Percentiles rank a stretch among this genome's conserved stretches.
phyloP scores from a whole-genome alignment of 176 grass and related monocot species.

The Zea luxurians region DNA sequence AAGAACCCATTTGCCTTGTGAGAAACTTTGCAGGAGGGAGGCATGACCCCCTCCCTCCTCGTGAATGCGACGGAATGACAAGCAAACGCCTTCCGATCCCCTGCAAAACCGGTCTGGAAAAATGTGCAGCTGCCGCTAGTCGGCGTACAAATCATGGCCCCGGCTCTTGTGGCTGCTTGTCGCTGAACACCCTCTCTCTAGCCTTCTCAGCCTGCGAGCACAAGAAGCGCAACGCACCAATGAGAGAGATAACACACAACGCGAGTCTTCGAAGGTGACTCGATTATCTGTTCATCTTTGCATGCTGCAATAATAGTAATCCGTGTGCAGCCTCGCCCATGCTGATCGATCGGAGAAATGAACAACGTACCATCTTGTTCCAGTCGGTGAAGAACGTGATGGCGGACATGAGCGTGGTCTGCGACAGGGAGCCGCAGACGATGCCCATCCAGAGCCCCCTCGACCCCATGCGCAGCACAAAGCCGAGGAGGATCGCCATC shows the following conservation, averaged over 20 bases:
- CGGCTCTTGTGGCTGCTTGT: conserved; percentile 32
- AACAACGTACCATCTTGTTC: conserved; percentile 68
- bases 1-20: background rate
- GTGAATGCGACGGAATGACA: background rate
- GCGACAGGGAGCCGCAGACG: conserved; percentile 65
- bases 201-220: conserved; percentile 52
- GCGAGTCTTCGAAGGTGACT: background rate
- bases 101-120: conserved; percentile 6
- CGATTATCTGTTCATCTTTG: background rate
- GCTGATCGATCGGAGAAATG: background rate
- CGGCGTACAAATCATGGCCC: conserved; percentile 22
- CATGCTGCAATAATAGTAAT: background rate
- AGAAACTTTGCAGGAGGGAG: background rate
- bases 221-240: background rate
- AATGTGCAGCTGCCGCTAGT: background rate
- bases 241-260: too few species aligned
- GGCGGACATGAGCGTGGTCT: conserved; percentile 50
- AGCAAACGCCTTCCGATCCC: background rate
- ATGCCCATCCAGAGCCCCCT: conserved; percentile 85
- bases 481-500: conserved; percentile 59
- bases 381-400: conserved; percentile 83
- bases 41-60: background rate
- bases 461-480: conserved; percentile 55
- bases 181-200: conserved; percentile 54
- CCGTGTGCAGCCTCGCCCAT: background rate